Evolutionary conservation across 1,139 yeast species (phyloP), one percentile per base, ranked within the genome.

Genomic region (Sugiyamaella novakii): DNA sequence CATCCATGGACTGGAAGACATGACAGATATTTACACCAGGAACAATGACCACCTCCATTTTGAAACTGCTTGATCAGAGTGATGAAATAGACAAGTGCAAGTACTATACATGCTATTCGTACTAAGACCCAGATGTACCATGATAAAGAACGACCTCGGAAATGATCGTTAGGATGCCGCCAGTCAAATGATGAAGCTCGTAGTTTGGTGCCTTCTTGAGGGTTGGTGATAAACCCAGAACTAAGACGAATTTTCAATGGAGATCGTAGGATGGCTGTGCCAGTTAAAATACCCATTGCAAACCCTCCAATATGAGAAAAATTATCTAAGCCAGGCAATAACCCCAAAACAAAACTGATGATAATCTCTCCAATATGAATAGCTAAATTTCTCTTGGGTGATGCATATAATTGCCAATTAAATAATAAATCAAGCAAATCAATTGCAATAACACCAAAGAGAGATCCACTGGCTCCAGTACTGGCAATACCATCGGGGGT

Each of bases 291-390:
- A 0, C 92, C 92, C 68, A 81, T 69, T 21, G 81, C 78, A 66
- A 84, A 83, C 3, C 92, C 92, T 4, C 92, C 92, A 55, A 84
- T 77, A 63, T 84, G 92, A 48, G 87, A 78, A 62, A 84, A 84
- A 63, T 84, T 84, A 65, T 84, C 92, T 48, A 84, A 65, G 0
- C 92, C 92, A 0, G 92, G 92, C 15, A 84, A 67, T 27, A 84
- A 68, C 0, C 92, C 92, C 22, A 84, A 67, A 2, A 78, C 86
- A 49, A 84, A 74, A 33, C 84, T 77, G 3, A 84, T 70, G 12
- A 83, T 60, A 39, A 84, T 75, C 61, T 84, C 91, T 6, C 71
- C 68, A 15, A 83, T 56, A 70, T 81, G 77, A 18, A 79, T 70
- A 25, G 66, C 52, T 5, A 84, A 68, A 41, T 76, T 73, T 8